Conservation (phyloP, 257 asterid genomes). For the Ehretia macrophylla region DNA sequence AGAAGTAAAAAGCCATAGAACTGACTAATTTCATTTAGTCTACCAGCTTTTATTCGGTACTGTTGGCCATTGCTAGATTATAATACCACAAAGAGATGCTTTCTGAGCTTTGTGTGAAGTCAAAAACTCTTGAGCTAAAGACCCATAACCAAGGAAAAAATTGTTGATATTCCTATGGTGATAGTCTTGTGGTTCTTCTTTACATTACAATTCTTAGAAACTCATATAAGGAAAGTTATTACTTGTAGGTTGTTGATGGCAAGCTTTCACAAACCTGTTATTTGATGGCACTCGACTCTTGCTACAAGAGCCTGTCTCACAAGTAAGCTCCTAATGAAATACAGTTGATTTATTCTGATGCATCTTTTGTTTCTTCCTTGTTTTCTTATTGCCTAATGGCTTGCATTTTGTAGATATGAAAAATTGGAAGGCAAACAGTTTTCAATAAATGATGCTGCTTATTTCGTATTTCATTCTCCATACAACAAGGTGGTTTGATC, state of each 20-base stretch:
- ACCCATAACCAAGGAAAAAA: no score
- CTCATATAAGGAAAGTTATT: constrained; percentile 16
- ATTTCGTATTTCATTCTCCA: constrained; percentile 94
- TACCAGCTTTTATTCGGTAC: no score
- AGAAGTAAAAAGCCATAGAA: no score
- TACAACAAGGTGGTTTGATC: constrained; percentile 78
- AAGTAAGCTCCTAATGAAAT: constrained; percentile 44
- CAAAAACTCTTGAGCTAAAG: no score
- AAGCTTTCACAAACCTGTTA: constrained; percentile 99
- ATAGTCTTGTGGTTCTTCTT: no score
- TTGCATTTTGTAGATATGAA: constrained; percentile 50
- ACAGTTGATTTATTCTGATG: neutral
- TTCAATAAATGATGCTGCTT: constrained; percentile 70
- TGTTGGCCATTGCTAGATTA: neutral
- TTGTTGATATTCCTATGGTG: no score
- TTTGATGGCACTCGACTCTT: constrained; percentile 96
- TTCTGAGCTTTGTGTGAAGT: no score
- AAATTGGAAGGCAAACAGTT: constrained; percentile 80
- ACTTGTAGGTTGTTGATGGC: constrained; percentile 89
- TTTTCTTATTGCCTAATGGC: constrained; percentile 19
- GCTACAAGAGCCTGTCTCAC: constrained; percentile 71
- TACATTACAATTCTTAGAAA: no score
- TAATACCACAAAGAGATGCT: no score
- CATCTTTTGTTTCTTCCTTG: neutral
- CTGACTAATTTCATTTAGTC: no score